Evolutionary conservation across 83 land plant species (phyloP), one percentile per base, ranked within the genome.

Genomic region (Picea abies): DNA sequence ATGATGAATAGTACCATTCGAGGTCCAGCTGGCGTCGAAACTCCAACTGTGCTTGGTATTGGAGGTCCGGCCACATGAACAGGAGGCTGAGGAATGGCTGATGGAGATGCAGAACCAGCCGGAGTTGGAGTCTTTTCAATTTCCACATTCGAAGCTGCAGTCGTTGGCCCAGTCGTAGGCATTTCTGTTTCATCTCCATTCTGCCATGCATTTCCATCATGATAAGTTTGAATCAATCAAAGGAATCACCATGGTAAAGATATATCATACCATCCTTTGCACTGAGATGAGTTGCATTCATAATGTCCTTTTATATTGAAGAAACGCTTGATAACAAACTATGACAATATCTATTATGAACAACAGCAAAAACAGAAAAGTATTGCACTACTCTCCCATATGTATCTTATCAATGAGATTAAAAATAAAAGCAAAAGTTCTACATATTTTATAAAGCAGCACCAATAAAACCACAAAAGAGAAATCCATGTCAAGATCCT

Each of bases 121-220:
- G 87, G 83, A 61, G 72, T 78, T 81, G 79, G 25, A 83, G 79
- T 63, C 82, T 82, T 86, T n/a, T 89, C 91, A 75, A 37, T 63
- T 66, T 20, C 80, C 14, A 77, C 87, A 80, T 32, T 29, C 60
- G 84, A 17, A 63, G 63, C 23, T 23, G 73, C 32, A 17, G 71
- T 62, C 65, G 60, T 76, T 37, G 83, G 47, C 17, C 6, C 83
- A 6, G 76, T 56, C 25, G 44, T 84, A 67, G 90, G 87, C 79
- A 85, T 52, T 60, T 90, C 90, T 65, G 88, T 60, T 68, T 90
- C 90, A 65, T 90, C 92, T 60, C 78, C 90, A 80, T 23, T 85
- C 93, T 93, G 84, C 25, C 68, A 35, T 32, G n/a, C 17, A 67
- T 32, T 56, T 14, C 5, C 32, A 67, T 37, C 32, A 66, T 63